Conservation (phyloP, 2,329 filamentous ascomycete genomes). For the Aschersonia sp. region DNA sequence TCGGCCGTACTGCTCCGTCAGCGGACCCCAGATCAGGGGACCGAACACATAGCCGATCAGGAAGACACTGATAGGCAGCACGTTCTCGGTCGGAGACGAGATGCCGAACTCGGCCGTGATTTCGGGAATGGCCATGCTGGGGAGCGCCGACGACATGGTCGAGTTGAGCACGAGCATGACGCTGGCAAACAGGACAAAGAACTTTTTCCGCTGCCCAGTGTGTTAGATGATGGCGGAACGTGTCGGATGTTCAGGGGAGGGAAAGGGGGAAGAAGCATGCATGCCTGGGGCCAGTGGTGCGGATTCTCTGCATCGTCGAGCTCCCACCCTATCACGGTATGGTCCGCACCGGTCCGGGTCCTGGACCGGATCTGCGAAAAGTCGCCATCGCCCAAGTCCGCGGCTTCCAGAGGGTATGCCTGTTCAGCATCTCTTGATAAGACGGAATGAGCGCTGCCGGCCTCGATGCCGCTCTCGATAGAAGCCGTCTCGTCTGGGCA, state of each 20-base stretch:
- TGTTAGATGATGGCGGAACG: not conserved
- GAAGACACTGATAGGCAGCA: slow-evolving; percentile 48
- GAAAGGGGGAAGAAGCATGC: slow-evolving; percentile 1
- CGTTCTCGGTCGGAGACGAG: slow-evolving; percentile 26
- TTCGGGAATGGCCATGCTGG: slow-evolving; percentile 45
- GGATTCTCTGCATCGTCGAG: slow-evolving; percentile 35
- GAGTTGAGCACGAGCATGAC: slow-evolving; percentile 51
- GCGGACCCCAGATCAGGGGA: slow-evolving; percentile 46
- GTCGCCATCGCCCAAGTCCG: slow-evolving; percentile 18
- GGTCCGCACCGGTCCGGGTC: slow-evolving; percentile 17
- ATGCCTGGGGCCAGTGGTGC: slow-evolving; percentile 30
- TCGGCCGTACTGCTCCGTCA: slow-evolving; percentile 49
- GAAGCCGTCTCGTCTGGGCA: not conserved
- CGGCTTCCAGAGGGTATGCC: slow-evolving; percentile 26
- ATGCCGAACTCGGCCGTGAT: slow-evolving; percentile 44
- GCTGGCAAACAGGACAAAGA: slow-evolving; percentile 35
- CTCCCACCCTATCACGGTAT: slow-evolving; percentile 29
- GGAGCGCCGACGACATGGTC: slow-evolving; percentile 50
- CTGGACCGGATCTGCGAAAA: slow-evolving; percentile 19
- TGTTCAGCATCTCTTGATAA: slow-evolving; percentile 25
- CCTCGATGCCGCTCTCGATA: slow-evolving; percentile 8
- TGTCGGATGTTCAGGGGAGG: not conserved
- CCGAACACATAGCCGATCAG: slow-evolving; percentile 49
- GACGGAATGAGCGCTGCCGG: slow-evolving; percentile 11
- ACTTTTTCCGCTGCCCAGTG: slow-evolving; percentile 32